Conservation (phyloP, 2,329 filamentous ascomycete species). For the Botryotinia calthae region DNA sequence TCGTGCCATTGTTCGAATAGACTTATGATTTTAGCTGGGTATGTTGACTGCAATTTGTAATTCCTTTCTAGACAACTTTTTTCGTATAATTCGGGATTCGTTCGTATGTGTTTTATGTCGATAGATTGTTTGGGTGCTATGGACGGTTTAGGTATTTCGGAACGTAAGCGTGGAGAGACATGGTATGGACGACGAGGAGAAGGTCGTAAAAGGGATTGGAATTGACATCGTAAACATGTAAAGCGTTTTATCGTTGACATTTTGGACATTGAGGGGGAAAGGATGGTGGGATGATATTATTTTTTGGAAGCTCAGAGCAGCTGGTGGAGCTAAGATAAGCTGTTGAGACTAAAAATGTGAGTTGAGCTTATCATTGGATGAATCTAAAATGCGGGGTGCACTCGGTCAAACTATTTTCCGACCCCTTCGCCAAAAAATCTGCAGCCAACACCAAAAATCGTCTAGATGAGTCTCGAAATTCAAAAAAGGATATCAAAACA, state of each 20-base stretch:
- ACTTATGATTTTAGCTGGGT: constrained; percentile 55
- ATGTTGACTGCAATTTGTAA: constrained; percentile 58
- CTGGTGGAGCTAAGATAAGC: neutral
- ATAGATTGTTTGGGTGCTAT: constrained; percentile 76
- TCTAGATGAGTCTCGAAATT: neutral
- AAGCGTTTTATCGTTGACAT: constrained; percentile 16
- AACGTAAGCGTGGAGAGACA: constrained; percentile 9
- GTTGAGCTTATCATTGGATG: neutral
- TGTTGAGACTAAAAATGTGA: neutral
- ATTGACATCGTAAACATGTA: constrained; percentile 15
- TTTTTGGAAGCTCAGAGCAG: constrained; percentile 7
- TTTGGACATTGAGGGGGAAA: neutral
- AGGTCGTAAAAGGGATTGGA: neutral
- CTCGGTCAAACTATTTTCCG: neutral
- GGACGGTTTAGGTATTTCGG: constrained; percentile 39
- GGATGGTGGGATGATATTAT: constrained; percentile 5
- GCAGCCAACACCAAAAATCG: neutral
- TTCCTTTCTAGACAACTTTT: constrained; percentile 84
- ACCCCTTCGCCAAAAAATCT: neutral
- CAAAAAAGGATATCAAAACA: neutral
- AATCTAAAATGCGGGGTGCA: neutral
- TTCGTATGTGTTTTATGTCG: constrained; percentile 86
- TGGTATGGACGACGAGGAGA: constrained; percentile 13
- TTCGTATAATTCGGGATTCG: constrained; percentile 76
- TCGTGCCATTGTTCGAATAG: constrained; percentile 58